Conservation (phyloP, 164 flowering plant species). For the Vitis rupestris region DNA sequence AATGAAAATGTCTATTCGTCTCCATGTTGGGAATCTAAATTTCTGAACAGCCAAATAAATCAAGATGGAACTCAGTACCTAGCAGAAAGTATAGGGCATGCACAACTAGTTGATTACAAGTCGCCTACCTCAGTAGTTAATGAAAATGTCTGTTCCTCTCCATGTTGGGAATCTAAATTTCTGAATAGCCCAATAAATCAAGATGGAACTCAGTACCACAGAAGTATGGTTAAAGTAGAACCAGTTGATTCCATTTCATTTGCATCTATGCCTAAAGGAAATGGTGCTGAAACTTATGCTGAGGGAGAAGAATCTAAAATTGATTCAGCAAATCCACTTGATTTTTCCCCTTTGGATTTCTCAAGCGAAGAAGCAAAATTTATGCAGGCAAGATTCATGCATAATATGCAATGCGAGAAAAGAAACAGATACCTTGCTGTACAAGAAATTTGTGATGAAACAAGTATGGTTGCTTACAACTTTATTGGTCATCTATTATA, state of each 20-base stretch:
- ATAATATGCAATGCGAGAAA: not conserved
- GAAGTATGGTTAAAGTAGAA: not conserved
- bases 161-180: constrained; percentile 9
- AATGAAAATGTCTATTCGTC: constrained; percentile 4
- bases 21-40: constrained; percentile 8
- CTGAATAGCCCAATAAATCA: constrained; percentile 9
- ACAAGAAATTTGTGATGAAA: constrained; percentile 70
- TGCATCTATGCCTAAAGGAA: no score
- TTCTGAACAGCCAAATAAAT: constrained; percentile 8
- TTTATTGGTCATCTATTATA: constrained; percentile 56
- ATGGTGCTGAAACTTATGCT: not conserved
- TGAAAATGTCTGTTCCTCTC: constrained; percentile 4
- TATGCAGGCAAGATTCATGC: not conserved
- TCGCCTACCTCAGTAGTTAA: constrained; percentile 2
- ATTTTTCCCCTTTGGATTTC: not conserved
- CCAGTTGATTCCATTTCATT: not conserved
- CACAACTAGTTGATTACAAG: constrained; percentile 9
- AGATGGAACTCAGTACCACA: not conserved
- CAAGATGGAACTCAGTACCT: not conserved
- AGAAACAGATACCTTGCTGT: constrained; percentile 51
- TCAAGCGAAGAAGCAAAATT: constrained; percentile 1
- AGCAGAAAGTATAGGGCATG: constrained; percentile 48
- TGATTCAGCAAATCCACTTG: constrained; percentile 5
- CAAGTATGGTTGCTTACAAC: constrained; percentile 61
- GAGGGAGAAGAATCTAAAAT: not conserved